Conservation (phyloP, 805 yeast genomes). For the Metschnikowia rubicola region DNA sequence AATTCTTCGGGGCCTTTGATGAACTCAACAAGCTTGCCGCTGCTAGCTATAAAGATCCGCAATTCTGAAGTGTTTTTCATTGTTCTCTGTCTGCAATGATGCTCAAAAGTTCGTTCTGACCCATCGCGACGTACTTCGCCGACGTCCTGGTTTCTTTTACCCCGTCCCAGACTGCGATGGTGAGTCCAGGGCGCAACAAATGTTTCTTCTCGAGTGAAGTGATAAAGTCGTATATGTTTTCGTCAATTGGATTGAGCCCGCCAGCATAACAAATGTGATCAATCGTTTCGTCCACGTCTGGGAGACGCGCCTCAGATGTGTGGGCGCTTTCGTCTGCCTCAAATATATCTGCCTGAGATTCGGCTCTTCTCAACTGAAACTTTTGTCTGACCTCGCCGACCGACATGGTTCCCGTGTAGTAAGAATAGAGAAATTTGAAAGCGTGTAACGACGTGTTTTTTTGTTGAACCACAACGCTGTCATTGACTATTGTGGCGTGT, state of each 20-base stretch:
- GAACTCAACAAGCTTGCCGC: conserved; percentile 55
- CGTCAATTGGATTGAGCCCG: conserved; percentile 65
- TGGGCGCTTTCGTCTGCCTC: not conserved
- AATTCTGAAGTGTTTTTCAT: conserved; percentile 20
- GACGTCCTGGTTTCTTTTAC: conserved; percentile 50
- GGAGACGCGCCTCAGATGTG: conserved; percentile 8
- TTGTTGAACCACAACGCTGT: conserved; percentile 70
- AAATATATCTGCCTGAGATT: conserved; percentile 9
- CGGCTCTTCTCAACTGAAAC: conserved; percentile 23
- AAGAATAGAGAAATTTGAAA: conserved; percentile 46
- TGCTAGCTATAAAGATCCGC: conserved; percentile 48
- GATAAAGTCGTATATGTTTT: conserved; percentile 57
- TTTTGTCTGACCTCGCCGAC: conserved; percentile 21
- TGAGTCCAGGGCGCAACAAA: conserved; percentile 45
- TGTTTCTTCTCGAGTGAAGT: conserved; percentile 38
- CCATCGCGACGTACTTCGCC: conserved; percentile 63
- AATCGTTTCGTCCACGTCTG: conserved; percentile 1
- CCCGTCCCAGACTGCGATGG: conserved; percentile 47
- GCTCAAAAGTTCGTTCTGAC: conserved; percentile 64
- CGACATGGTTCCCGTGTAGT: conserved; percentile 23
- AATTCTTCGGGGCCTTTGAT: conserved; percentile 43
- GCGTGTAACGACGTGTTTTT: conserved; percentile 56
- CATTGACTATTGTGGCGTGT: conserved; percentile 73
- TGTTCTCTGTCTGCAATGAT: conserved; percentile 34
- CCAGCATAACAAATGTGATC: conserved; percentile 51